These are phyloP conservation scores for Scedosporium minutisporum DNA, from an alignment of 2,329 filamentous ascomycete genomes.

Conservation along the genomic window DNA sequence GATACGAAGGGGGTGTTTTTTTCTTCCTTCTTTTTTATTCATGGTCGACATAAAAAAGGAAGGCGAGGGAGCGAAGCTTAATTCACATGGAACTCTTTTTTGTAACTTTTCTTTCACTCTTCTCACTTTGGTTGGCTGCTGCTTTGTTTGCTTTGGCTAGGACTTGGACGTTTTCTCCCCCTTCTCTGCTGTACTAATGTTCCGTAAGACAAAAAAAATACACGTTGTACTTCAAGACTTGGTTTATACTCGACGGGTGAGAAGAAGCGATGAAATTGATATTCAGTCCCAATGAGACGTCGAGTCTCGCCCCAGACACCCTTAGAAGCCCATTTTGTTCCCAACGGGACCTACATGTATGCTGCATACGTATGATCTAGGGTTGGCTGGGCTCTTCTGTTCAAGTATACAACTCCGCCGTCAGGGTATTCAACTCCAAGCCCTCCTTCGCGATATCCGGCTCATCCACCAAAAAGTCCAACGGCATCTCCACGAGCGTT, in stretches of 20 bases:
- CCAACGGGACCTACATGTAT: no score
- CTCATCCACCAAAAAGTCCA: constrained; percentile 72
- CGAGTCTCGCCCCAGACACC: no score
- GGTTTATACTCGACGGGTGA: neutral
- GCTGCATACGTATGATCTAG: neutral
- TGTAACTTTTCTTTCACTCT: neutral
- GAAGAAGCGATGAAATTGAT: neutral
- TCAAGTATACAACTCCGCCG: constrained; percentile 62
- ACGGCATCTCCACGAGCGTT: constrained; percentile 78
- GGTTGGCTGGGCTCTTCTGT: neutral
- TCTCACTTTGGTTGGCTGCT: neutral
- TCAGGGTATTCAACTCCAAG: constrained; percentile 60
- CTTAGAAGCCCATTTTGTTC: no score
- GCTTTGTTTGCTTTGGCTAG: neutral
- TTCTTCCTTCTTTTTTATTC: constrained; percentile 1
- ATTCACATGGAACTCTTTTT: neutral
- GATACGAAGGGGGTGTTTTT: constrained; percentile 1
- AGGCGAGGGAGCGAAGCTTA: constrained; percentile 4
- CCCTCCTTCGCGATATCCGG: constrained; percentile 82
- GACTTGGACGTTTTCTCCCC: neutral
- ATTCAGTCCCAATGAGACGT: no score
- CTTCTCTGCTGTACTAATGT: neutral
- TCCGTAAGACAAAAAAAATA: neutral
- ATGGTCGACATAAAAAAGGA: neutral
- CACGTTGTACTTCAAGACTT: neutral